These are phyloP conservation scores for Colletotrichum tropicicola DNA, from an alignment of 2,329 filamentous ascomycete species.

Conservation along the genomic window DNA sequence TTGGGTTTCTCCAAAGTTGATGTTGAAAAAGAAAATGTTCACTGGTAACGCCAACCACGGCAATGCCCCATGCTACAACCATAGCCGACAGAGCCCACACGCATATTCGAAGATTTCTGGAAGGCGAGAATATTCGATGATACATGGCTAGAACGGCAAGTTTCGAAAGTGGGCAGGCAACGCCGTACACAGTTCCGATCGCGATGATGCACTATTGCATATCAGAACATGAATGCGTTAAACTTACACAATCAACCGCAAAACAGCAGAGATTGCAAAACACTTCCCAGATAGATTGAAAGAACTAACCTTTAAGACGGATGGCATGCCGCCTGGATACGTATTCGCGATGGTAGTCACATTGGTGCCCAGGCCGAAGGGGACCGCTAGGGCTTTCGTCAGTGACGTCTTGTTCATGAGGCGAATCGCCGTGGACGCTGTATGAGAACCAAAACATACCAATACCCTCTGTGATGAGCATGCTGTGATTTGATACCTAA, in stretches of 20 bases:
- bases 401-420: neutral
- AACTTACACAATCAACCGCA: too few species aligned
- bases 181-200: neutral
- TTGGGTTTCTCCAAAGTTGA: neutral
- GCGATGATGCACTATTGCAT: neutral
- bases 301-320: neutral
- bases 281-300: too few species aligned
- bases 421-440: neutral
- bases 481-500: slow-evolving; percentile 2
- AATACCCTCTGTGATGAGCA: slow-evolving; percentile 2
- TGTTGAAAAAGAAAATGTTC: neutral
- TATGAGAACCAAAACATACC: neutral
- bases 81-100: neutral
- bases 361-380: neutral
- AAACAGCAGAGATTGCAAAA: too few species aligned
- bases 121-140: slow-evolving; percentile 13
- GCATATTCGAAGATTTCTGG: neutral
- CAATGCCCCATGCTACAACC: neutral
- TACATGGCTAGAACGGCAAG: slow-evolving; percentile 5
- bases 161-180: neutral
- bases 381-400: neutral
- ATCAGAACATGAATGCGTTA: too few species aligned
- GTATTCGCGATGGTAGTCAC: neutral
- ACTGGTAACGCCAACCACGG: neutral
- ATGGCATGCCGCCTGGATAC: neutral